Evolutionary conservation across 352 stramenopile genomes (phyloP), one percentile per base, ranked within the genome.

Genomic region (Halophytophthora polymorphica): DNA sequence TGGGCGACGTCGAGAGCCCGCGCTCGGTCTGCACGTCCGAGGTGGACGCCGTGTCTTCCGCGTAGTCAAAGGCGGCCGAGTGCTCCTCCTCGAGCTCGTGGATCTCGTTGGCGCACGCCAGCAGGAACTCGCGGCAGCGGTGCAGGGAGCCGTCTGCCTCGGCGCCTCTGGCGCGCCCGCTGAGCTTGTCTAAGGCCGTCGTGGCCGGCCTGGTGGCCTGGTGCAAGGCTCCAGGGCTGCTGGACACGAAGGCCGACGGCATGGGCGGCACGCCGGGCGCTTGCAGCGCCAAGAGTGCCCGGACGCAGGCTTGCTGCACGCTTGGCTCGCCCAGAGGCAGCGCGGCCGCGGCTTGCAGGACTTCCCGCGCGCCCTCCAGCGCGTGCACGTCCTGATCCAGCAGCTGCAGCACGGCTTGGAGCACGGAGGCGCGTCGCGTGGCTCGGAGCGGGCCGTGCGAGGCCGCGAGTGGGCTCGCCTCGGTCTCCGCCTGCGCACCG

Each of bases 21-120:
- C 36, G n/a, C 15, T 13, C 14, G 13, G 45, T 35, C 4, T 40
- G 45, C n/a, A 58, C 6, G 34, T 45, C 52, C 10, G 44, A 37
- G 10, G 51, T 57, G 7, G 56, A 69, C 40, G 50, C 17, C 6
- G 66, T 81, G 42, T 83, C 66, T 28, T 87, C 77, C 17, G 75
- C 75, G 37, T 92, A 90, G 66, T 92, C 82, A 25, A 90, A 89
- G 18, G 50, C 58, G 39, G 58, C 53, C 8, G 79, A 66, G 48
- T 76, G 71, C n/a, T 73, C 65, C 14, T 83, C 80, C 38, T 92
- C 78, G 11, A 90, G 64, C 19, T 92, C 78, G 56, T 88, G 73
- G 63, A 92, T 90, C 50, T 92, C 78, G 59, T 90, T 92, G 12
- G 73, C 74, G 52, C 78, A 90, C 23, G 81, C 78, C 7, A 88